phyloP scores from a whole-genome alignment of 164 flowering plant genomes.

The Hamamelis virginiana region DNA sequence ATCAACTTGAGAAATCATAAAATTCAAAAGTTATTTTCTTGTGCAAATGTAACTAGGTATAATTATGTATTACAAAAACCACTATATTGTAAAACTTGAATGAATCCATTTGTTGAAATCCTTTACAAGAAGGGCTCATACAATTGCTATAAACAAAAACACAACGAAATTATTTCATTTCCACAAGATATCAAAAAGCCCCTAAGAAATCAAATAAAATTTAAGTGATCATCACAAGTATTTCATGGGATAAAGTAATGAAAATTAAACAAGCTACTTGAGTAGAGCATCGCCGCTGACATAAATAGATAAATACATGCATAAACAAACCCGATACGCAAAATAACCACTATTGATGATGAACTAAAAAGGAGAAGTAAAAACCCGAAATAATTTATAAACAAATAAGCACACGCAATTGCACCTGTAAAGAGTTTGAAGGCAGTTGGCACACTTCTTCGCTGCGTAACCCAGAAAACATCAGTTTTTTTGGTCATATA shows the following conservation, averaged over 20 bases:
- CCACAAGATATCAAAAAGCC: neutral
- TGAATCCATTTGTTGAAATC: neutral
- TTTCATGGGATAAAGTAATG: too few relatives aligned
- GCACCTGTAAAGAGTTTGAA: conserved; percentile 75
- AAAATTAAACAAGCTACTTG: too few relatives aligned
- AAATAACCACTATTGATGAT: neutral
- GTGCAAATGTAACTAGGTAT: too few relatives aligned
- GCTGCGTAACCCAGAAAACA: conserved; percentile 66
- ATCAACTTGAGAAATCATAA: too few relatives aligned
- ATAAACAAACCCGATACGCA: too few relatives aligned
- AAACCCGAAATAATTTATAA: neutral
- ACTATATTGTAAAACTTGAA: neutral
- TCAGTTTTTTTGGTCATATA: conserved; percentile 62
- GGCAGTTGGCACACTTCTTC: conserved; percentile 70
- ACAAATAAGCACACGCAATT: conserved; percentile 2
- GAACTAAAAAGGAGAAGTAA: neutral
- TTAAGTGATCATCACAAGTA: too few relatives aligned
- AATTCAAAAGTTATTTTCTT: too few relatives aligned
- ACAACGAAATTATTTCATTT: neutral
- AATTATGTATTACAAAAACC: neutral
- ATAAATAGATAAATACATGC: too few relatives aligned
- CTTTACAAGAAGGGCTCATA: neutral
- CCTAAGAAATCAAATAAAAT: neutral
- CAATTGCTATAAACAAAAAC: neutral
- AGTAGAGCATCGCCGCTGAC: too few relatives aligned